Base-by-base conservation (phyloP, 257 asterid genomes). In the Salvia rosmarinus region DNA sequence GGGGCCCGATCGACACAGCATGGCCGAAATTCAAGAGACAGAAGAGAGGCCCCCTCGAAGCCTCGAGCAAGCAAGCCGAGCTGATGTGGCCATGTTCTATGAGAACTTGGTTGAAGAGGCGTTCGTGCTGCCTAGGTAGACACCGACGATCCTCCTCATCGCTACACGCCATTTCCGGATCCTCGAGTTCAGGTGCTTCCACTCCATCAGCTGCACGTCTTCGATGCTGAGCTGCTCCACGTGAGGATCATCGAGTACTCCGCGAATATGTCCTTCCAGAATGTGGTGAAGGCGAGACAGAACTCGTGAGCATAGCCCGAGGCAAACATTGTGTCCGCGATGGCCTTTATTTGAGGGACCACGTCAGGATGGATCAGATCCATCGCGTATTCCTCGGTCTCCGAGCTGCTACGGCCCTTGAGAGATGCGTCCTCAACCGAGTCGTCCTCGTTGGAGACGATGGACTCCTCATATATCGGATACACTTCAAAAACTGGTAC, bases 131-230 rank as follows among this genome's bases (percentile, higher is more conserved):
- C 74, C 81, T 54, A 87, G 90, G 69, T 84, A 82, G 76, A 78
- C 55, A 2, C 84, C 77, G 12, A 82, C 28, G 32, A 84, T 50
- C 67, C 67, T 74, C 77, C 70, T 84, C 34, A 78, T 74, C 1
- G 91, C 96, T 14, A 68, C 19, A 8, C 80, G 50, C 96, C 96
- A 89, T 37, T 72, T 85, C 79, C 72, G 81, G 71, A 87, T 87
- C 37, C 74, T 80, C 52, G 76, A 67, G 77, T 78, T 78, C 76
- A 89, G 51, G 77, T 34, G 28, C 19, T 74, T 67, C 96, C 96
- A 89, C 75, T 89, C 91, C 94, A 87, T 81, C 25, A 67, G 79
- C 28, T 77, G 78, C 75, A 89, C 96, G 50, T 87, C 94, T 54
- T 85, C 96, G 13, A 89, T 70, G 81, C 94, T 77, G 64, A 78